Conservation (phyloP, 768 basidiomycete genomes). For the Serendipita sp. region DNA sequence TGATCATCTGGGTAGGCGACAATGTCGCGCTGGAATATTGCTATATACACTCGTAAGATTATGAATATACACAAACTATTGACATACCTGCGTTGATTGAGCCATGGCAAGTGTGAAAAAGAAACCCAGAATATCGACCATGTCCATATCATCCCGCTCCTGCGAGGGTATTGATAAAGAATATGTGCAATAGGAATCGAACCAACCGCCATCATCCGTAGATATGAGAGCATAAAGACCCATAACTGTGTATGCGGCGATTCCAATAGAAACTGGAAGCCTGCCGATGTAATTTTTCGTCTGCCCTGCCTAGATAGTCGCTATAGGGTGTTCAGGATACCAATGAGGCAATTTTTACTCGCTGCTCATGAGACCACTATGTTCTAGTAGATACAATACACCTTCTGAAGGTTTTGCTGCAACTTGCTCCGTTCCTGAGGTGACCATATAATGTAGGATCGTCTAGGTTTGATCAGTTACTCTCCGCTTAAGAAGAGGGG, state of each 20-base stretch:
- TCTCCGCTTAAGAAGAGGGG: not conserved
- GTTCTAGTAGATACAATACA: conserved; percentile 66
- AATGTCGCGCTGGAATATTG: conserved; percentile 79
- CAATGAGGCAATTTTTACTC: conserved; percentile 31
- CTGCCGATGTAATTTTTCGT: conserved; percentile 64
- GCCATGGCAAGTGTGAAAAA: conserved; percentile 95
- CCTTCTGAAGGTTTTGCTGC: conserved; percentile 63
- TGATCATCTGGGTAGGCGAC: conserved; percentile 61
- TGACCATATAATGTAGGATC: conserved; percentile 96
- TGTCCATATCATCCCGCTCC: conserved; percentile 69
- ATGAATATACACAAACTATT: not conserved
- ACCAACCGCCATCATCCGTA: conserved; percentile 66
- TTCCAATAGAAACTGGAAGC: conserved; percentile 92
- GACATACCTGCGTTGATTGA: conserved; percentile 71
- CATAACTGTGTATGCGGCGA: conserved; percentile 89
- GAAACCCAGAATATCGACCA: conserved; percentile 85
- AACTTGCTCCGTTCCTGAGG: conserved; percentile 63
- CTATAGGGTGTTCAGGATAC: not conserved
- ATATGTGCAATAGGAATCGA: not conserved
- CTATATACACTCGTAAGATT: conserved; percentile 23
- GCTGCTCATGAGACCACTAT: conserved; percentile 72
- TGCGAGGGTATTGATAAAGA: conserved; percentile 18
- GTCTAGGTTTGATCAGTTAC: conserved; percentile 34
- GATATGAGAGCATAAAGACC: conserved; percentile 82
- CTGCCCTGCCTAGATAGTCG: not conserved